Percentiles rank a stretch among this genome's conserved stretches.
Conservation (phyloP, 1,139 yeast species). For the Lizanozyma gosingica region DNA sequence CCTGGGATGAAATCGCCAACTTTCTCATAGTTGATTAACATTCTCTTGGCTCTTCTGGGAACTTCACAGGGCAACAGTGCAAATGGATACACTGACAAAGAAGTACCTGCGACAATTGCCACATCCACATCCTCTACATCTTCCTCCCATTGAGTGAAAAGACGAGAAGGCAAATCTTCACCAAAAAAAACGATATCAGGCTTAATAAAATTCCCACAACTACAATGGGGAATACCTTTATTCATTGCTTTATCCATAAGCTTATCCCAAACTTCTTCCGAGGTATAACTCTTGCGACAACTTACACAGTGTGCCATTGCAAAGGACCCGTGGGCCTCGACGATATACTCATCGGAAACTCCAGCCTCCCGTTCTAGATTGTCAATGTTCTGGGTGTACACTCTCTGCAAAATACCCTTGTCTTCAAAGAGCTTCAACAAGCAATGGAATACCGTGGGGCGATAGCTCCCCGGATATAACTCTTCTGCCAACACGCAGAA, state of each 20-base stretch:
- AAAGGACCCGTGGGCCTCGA: slow-evolving; percentile 95
- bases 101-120: slow-evolving; percentile 87
- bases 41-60: slow-evolving; percentile 39
- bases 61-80: slow-evolving; percentile 72
- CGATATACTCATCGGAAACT: slow-evolving; percentile 48
- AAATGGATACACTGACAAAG: slow-evolving; percentile 83
- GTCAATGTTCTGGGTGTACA: slow-evolving; percentile 89
- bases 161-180: slow-evolving; percentile 63
- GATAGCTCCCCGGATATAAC: slow-evolving; percentile 77
- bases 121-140: slow-evolving; percentile 57
- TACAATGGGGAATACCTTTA: slow-evolving; percentile 41
- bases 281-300: slow-evolving; percentile 47
- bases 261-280: slow-evolving; percentile 37
- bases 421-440: slow-evolving; percentile 61
- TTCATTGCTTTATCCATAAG: slow-evolving; percentile 26
- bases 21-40: slow-evolving; percentile 61
- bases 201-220: slow-evolving; percentile 70
- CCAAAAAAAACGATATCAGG: slow-evolving; percentile 95
- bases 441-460: slow-evolving; percentile 75
- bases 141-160: slow-evolving; percentile 61
- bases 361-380: slow-evolving; percentile 87
- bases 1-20: slow-evolving; percentile 63
- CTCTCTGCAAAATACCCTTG: slow-evolving; percentile 50
- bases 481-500: slow-evolving; percentile 80
- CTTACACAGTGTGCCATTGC: slow-evolving; percentile 76